phyloP scores from a whole-genome alignment of 2,329 filamentous ascomycete genomes.

The Blastomyces parvus region DNA sequence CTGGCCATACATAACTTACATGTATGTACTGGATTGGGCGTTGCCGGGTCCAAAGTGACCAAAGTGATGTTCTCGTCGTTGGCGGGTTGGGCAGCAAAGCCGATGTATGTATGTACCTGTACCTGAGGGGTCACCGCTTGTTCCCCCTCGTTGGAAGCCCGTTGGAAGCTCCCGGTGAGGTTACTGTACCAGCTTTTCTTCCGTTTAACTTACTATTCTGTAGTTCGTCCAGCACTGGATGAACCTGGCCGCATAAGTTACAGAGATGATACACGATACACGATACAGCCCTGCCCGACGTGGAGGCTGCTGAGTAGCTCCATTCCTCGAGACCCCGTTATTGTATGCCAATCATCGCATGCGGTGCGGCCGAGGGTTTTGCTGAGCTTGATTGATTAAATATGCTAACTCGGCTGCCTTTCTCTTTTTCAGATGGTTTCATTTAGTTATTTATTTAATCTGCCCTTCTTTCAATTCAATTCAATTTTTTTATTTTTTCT shows the following conservation, averaged over 20 bases:
- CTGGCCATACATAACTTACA: no score
- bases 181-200: no score
- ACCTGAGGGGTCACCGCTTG: conserved; percentile 18
- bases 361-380: no score
- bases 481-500: no score
- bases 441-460: no score
- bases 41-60: background rate
- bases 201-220: no score
- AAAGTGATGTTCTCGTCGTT: background rate
- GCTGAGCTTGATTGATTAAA: no score
- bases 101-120: conserved; percentile 13
- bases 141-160: conserved; percentile 8
- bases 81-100: conserved; percentile 13
- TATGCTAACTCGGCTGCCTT: no score
- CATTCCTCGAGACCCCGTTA: background rate
- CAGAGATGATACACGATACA: background rate
- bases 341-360: background rate
- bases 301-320: conserved; percentile 4
- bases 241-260: no score
- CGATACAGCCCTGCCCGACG: conserved; percentile 1
- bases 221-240: background rate
- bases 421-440: no score
- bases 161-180: background rate
- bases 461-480: no score
- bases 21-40: no score